A percentile compares a stretch with the other conserved stretches of the same genome.
These are phyloP conservation scores for Nyssa sinensis DNA, from an alignment of 148 eudicot genomes.

Conservation along the genomic window DNA sequence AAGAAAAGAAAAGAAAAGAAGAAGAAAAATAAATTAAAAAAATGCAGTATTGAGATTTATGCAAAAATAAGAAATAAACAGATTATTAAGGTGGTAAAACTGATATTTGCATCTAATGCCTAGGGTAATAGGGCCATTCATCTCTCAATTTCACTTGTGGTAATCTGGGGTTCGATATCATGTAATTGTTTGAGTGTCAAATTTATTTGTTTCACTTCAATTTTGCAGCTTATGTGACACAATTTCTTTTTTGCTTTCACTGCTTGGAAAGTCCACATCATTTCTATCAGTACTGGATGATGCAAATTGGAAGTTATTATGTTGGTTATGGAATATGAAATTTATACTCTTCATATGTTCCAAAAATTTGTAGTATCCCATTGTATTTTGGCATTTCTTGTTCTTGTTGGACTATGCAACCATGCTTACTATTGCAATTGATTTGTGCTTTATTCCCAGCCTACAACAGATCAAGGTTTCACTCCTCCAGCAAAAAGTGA, in stretches of 20 bases:
- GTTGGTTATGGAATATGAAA: not conserved
- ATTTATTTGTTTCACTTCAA: not conserved
- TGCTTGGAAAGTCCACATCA: not conserved
- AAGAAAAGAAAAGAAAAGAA: too few relatives aligned
- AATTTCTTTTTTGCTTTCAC: constrained; percentile 4
- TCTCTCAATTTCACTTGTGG: too few relatives aligned
- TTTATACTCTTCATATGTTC: too few relatives aligned
- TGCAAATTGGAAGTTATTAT: not conserved
- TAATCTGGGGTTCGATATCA: not conserved
- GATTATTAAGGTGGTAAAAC: too few relatives aligned
- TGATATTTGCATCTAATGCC: too few relatives aligned
- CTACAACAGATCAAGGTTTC: constrained; percentile 82
- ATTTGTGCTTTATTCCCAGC: constrained; percentile 33
- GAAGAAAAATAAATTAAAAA: too few relatives aligned
- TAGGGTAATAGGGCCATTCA: too few relatives aligned
- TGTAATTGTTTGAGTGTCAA: not conserved
- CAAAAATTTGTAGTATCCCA: too few relatives aligned
- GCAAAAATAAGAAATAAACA: too few relatives aligned
- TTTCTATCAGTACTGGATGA: too few relatives aligned
- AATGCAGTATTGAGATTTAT: too few relatives aligned
- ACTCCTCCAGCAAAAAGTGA: constrained; percentile 65
- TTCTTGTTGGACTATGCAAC: not conserved
- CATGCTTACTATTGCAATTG: not conserved
- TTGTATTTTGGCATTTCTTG: not conserved
- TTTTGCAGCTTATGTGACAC: not conserved